Conservation (phyloP, 441 rosid species). For the Theobroma grandiflorum region DNA sequence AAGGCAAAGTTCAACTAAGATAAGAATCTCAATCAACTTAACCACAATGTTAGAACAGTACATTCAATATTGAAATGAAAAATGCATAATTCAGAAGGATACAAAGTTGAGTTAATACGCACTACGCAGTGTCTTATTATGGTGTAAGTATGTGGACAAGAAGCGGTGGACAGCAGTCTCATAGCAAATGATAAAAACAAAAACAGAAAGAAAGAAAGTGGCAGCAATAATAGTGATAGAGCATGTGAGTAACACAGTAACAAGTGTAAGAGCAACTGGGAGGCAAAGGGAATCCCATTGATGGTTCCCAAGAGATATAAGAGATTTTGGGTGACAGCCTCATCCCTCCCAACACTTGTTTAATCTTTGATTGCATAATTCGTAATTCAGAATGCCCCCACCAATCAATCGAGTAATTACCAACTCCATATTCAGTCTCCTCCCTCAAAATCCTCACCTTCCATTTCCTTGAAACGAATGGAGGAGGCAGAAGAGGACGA, state of each 20-base stretch:
- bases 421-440: background rate
- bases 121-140: background rate
- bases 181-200: background rate
- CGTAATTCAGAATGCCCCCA: no score
- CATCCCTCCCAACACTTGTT: no score
- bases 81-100: background rate
- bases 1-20: no score
- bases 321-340: no score
- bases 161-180: background rate
- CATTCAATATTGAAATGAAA: no score
- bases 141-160: background rate
- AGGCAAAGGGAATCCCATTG: slow-evolving; percentile 24
- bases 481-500: no score
- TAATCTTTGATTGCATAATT: no score
- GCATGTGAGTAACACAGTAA: slow-evolving; percentile 24
- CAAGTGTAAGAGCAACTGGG: background rate
- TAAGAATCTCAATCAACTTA: no score
- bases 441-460: background rate
- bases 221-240: slow-evolving; percentile 9
- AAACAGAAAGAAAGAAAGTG: background rate
- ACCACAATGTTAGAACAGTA: no score
- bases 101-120: background rate
- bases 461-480: background rate
- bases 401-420: background rate
- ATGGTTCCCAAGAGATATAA: no score